Evolutionary conservation across 2,329 filamentous ascomycete species (phyloP), one percentile per base, ranked within the genome.

Genomic region (Dryadomyces sulphureus): DNA sequence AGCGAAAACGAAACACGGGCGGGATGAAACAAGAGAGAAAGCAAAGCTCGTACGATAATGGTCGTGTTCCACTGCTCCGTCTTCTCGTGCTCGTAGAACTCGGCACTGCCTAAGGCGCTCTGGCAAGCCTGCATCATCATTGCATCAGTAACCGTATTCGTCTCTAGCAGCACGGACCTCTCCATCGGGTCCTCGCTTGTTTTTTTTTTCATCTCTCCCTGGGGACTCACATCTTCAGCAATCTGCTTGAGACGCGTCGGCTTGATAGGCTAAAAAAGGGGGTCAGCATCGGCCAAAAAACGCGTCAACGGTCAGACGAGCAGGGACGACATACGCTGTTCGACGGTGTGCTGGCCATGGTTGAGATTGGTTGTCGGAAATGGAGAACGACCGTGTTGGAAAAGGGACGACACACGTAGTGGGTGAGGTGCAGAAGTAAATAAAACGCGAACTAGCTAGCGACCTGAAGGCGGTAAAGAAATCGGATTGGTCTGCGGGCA

Each of bases 41-140:
- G 24, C 5, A 12, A 8, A 27, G 25, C 38, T 69, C 77, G 57
- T 75, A 94, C 88, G 64, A 96, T 95, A 64, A 98, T 96, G 54
- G 73, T 70, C 30, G 83, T 83, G 70, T 96, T 96, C 90, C 90
- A 96, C 55, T 78, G 68, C 60, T 83, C 78, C 32, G 90, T 93
- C 60, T 83, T 81, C 47, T 79, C 66, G 65, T 96, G 92, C 54
- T 94, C 84, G 68, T 98, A 98, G 65, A 75, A 80, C 51, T 86
- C 79, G 49, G 79, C 79, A 52, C 66, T 73, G 51, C 79, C 77
- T 56, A 96, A 76, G 49, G 86, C 83, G 54, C 72, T 73, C 59
- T 84, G 79, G 72, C 89, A 94, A 55, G 87, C 89, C 88, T 94
- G 44, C 16, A 9, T 14, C 17, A 44, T 38, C 32, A 24, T 19